These are phyloP conservation scores for Papilionanthe hybrid DNA, from an alignment of 116 monocot genomes.

Conservation along the genomic window DNA sequence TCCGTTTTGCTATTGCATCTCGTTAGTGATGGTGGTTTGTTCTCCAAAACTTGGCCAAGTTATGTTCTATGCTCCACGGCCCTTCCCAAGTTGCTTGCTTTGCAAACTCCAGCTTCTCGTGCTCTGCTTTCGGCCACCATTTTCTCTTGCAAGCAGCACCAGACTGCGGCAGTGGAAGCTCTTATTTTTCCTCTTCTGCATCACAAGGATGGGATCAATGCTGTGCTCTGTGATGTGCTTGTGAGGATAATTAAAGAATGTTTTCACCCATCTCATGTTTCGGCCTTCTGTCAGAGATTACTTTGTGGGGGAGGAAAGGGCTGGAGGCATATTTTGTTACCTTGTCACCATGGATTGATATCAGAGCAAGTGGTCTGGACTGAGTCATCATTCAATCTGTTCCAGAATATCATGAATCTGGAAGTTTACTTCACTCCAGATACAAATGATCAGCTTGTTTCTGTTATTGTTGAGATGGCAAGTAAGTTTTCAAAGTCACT, in stretches of 20 bases:
- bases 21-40: conserved; percentile 5
- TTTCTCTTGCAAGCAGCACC: conserved; percentile 58
- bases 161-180: conserved; percentile 38
- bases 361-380: conserved; percentile 56
- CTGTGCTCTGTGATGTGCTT: conserved; percentile 47
- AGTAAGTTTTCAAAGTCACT: conserved; percentile 45
- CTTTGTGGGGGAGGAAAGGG: conserved; percentile 26
- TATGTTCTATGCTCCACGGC: conserved; percentile 47
- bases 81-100: conserved; percentile 53
- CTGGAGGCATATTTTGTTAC: conserved; percentile 32
- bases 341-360: conserved; percentile 46
- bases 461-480: conserved; percentile 26
- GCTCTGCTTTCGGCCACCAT: conserved; percentile 41
- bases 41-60: not conserved
- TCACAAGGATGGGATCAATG: conserved; percentile 59
- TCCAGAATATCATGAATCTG: conserved; percentile 57
- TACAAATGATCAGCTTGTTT: conserved; percentile 37
- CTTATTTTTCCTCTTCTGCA: conserved; percentile 56
- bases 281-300: conserved; percentile 68
- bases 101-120: conserved; percentile 47
- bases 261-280: conserved; percentile 55
- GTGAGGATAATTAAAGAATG: conserved; percentile 62
- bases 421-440: conserved; percentile 63
- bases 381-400: conserved; percentile 55
- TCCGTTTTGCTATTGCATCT: conserved; percentile 48